Percentiles rank a stretch among this genome's conserved stretches.
phyloP scores from a whole-genome alignment of 1,284 basidiomycete species.

The Kwoniella shivajii region DNA sequence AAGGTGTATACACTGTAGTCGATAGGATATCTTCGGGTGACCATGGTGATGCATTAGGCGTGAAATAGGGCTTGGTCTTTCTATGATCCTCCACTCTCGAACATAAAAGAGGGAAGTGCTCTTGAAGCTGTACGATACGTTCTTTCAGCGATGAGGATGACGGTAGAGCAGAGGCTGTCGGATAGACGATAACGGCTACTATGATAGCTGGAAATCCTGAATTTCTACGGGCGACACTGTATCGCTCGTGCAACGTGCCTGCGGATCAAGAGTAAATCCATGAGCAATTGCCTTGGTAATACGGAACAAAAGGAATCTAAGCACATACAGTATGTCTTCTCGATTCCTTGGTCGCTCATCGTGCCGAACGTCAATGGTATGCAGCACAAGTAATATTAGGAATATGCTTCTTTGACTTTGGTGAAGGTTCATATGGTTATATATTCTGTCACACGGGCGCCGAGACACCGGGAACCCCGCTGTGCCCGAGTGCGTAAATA shows the following conservation, averaged over 20 bases:
- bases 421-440: too few species aligned
- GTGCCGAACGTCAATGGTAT: background rate
- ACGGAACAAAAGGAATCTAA: too few species aligned
- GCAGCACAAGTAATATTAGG: too few species aligned
- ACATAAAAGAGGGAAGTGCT: slow-evolving; percentile 35
- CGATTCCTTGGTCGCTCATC: background rate
- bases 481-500: too few species aligned
- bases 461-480: too few species aligned
- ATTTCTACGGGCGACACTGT: slow-evolving; percentile 32
- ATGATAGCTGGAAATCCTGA: slow-evolving; percentile 27
- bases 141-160: slow-evolving; percentile 14
- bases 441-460: too few species aligned
- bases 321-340: background rate
- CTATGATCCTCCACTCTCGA: slow-evolving; percentile 15
- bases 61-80: slow-evolving; percentile 16
- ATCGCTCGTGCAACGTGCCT: slow-evolving; percentile 39
- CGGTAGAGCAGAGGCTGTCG: slow-evolving; percentile 18
- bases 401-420: too few species aligned
- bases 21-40: slow-evolving; percentile 14
- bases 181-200: slow-evolving; percentile 28
- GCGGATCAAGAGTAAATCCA: background rate
- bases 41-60: slow-evolving; percentile 12
- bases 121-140: slow-evolving; percentile 33
- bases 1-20: background rate
- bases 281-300: background rate